These are phyloP conservation scores for Sugiyamaella chiloensis DNA, from an alignment of 805 yeast species.

Conservation along the genomic window DNA sequence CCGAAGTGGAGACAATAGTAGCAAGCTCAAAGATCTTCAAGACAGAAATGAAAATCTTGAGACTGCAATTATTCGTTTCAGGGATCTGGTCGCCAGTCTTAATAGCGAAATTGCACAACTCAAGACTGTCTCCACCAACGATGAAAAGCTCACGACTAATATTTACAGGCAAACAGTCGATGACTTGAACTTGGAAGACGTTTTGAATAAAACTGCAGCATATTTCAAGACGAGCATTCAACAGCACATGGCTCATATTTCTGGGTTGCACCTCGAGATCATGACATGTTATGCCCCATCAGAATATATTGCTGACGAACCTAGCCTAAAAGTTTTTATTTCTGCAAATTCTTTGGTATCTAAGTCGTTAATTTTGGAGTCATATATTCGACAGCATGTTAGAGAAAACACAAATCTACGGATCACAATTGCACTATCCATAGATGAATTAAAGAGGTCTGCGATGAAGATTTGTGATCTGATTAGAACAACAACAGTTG, in stretches of 20 bases:
- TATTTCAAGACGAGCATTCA: constrained; percentile 14
- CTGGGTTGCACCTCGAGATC: constrained; percentile 28
- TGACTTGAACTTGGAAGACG: too few relatives aligned
- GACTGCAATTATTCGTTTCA: constrained; percentile 25
- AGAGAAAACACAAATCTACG: neutral
- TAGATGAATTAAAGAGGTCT: neutral
- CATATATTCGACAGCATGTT: neutral
- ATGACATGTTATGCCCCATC: constrained; percentile 24
- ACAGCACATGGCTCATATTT: constrained; percentile 26
- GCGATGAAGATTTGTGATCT: neutral
- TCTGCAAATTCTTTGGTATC: neutral
- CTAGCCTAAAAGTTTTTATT: constrained; percentile 12
- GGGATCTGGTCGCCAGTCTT: constrained; percentile 29
- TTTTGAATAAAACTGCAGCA: too few relatives aligned
- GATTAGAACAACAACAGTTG: neutral
- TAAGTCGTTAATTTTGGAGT: neutral
- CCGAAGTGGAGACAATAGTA: constrained; percentile 17
- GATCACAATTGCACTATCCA: neutral
- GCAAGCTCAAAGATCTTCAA: constrained; percentile 27
- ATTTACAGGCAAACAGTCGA: too few relatives aligned
- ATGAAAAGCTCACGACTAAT: neutral
- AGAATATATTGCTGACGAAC: constrained; percentile 19
- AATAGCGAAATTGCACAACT: constrained; percentile 26
- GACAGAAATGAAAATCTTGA: constrained; percentile 38
- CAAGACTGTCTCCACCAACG: constrained; percentile 12